phyloP scores from a whole-genome alignment of 805 yeast species.

The Saturnispora hagleri region DNA sequence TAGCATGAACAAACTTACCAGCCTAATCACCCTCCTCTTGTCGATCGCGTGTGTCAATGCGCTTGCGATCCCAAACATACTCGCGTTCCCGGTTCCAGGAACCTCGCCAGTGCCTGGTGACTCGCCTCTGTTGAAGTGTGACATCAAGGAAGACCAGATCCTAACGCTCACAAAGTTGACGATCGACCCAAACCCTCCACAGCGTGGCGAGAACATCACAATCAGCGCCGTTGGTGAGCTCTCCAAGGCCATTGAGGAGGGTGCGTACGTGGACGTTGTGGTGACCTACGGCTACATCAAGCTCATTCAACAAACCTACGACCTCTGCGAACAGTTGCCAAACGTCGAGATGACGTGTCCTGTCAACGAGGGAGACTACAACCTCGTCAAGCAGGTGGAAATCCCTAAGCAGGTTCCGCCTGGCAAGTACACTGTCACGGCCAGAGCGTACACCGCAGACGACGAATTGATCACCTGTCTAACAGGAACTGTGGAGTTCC shows the following conservation, averaged over 20 bases:
- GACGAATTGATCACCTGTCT: constrained; percentile 81
- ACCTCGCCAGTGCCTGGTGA: constrained; percentile 81
- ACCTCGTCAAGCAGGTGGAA: constrained; percentile 61
- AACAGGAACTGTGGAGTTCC: constrained; percentile 58
- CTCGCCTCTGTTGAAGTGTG: constrained; percentile 78
- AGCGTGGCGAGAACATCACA: constrained; percentile 74
- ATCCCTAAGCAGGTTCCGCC: constrained; percentile 93
- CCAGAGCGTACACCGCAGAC: constrained; percentile 81
- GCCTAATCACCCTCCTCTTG: background rate
- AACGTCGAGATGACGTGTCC: constrained; percentile 87
- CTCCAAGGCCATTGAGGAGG: constrained; percentile 51
- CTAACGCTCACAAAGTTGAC: constrained; percentile 51
- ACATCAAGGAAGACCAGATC: constrained; percentile 50
- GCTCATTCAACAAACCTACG: constrained; percentile 81
- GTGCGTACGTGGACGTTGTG: constrained; percentile 91
- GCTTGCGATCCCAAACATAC: background rate
- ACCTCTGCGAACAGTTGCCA: constrained; percentile 78
- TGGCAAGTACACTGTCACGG: constrained; percentile 78
- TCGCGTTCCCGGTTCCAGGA: background rate
- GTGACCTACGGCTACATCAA: constrained; percentile 90
- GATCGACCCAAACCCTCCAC: constrained; percentile 82
- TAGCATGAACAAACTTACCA: background rate
- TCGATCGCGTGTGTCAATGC: background rate
- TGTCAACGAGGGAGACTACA: constrained; percentile 56
- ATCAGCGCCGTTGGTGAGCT: constrained; percentile 67